phyloP scores from a whole-genome alignment of 768 basidiomycete genomes.

The Lactifluus subvellereus region DNA sequence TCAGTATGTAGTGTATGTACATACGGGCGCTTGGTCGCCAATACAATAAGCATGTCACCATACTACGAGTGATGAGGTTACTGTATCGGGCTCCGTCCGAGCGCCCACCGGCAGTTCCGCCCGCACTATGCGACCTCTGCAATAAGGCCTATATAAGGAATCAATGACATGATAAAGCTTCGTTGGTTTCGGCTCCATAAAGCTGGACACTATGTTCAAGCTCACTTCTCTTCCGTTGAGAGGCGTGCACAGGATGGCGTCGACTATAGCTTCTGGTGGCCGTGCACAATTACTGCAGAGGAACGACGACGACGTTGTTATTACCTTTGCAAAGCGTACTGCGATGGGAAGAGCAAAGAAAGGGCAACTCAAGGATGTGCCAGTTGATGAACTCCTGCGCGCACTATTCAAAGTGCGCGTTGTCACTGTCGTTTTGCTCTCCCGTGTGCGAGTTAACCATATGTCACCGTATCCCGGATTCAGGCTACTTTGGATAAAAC shows the following conservation, averaged over 20 bases:
- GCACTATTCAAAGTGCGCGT: constrained; percentile 68
- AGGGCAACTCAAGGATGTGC: constrained; percentile 84
- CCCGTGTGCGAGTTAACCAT: background rate
- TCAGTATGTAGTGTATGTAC: constrained; percentile 10
- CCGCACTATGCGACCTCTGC: background rate
- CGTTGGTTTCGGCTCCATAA: background rate
- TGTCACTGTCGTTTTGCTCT: background rate
- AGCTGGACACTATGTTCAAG: background rate
- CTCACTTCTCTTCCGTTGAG: background rate
- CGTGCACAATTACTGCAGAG: constrained; percentile 55
- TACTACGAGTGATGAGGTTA: background rate
- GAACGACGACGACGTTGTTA: constrained; percentile 79
- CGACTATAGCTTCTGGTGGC: constrained; percentile 31
- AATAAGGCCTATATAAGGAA: background rate
- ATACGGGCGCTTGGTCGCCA: background rate
- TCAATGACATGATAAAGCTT: background rate
- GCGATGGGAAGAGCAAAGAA: constrained; percentile 85
- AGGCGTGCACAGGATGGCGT: constrained; percentile 8
- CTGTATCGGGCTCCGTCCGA: background rate
- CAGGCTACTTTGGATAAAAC: constrained; percentile 66
- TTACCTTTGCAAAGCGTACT: constrained; percentile 86
- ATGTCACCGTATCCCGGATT: background rate
- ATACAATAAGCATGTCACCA: constrained; percentile 2
- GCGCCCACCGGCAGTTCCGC: constrained; percentile 2
- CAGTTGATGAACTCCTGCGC: constrained; percentile 81